phyloP scores from a whole-genome alignment of 2,329 filamentous ascomycete genomes.

The Verticillium tricorpus region DNA sequence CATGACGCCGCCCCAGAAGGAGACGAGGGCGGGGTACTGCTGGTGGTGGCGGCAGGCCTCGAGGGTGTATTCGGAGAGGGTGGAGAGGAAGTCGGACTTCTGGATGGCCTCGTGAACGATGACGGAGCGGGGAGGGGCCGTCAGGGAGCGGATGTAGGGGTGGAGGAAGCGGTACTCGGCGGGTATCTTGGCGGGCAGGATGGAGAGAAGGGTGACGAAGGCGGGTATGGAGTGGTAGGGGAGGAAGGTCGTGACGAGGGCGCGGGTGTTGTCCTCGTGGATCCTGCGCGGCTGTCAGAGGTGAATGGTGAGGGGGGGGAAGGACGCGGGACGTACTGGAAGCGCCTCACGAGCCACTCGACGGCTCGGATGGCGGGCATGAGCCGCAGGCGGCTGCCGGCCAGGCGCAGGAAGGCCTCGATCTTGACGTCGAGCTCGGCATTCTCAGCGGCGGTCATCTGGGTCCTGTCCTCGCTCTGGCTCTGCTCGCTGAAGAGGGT shows the following conservation, averaged over 20 bases:
- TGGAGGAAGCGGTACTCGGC: slow-evolving; percentile 76
- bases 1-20: slow-evolving; percentile 87
- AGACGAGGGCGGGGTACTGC: slow-evolving; percentile 72
- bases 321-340: slow-evolving; percentile 56
- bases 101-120: slow-evolving; percentile 81
- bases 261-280: slow-evolving; percentile 83
- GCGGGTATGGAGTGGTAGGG: slow-evolving; percentile 85
- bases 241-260: slow-evolving; percentile 78
- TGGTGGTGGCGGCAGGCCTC: slow-evolving; percentile 66
- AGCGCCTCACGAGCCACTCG: slow-evolving; percentile 91
- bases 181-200: slow-evolving; percentile 73
- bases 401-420: slow-evolving; percentile 77
- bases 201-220: slow-evolving; percentile 82
- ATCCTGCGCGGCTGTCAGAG: slow-evolving; percentile 49
- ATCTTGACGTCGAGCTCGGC: slow-evolving; percentile 72
- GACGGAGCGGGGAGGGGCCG: slow-evolving; percentile 71
- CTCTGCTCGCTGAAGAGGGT: slow-evolving; percentile 94
- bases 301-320: not conserved
- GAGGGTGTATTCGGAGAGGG: slow-evolving; percentile 75
- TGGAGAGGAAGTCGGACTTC: slow-evolving; percentile 69
- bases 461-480: slow-evolving; percentile 78
- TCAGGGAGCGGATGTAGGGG: slow-evolving; percentile 77
- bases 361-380: slow-evolving; percentile 86
- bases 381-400: slow-evolving; percentile 71
- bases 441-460: slow-evolving; percentile 80